Evolutionary conservation across 1,284 basidiomycete genomes (phyloP).

Genomic region (Ustilago shanxiensis): DNA sequence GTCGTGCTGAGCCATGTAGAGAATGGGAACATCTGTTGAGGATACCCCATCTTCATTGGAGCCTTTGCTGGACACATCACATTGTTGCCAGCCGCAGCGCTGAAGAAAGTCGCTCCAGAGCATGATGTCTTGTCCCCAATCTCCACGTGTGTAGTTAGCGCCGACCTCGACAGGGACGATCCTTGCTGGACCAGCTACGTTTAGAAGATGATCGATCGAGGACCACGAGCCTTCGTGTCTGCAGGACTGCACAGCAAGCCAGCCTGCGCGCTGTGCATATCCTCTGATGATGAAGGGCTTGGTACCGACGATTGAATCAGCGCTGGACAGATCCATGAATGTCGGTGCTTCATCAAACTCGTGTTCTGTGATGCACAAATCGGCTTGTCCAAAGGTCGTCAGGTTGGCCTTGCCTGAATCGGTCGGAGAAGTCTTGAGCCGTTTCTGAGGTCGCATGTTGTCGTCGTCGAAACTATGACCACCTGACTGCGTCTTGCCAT

Average conservation of each 20-base stretch:
- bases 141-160: constrained; percentile 80
- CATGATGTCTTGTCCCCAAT: constrained; percentile 87
- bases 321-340: constrained; percentile 23
- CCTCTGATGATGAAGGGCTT: constrained; percentile 81
- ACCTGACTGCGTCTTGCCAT: neutral
- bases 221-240: constrained; percentile 72
- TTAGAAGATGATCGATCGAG: constrained; percentile 35
- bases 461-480: neutral
- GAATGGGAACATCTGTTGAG: constrained; percentile 41
- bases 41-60: neutral
- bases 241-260: constrained; percentile 79
- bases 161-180: constrained; percentile 93
- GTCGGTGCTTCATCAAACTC: constrained; percentile 28
- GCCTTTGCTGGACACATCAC: neutral
- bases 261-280: constrained; percentile 73
- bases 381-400: constrained; percentile 14
- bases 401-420: neutral
- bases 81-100: constrained; percentile 72
- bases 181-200: constrained; percentile 76
- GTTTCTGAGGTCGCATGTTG: constrained; percentile 8
- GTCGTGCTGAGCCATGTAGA: constrained; percentile 93
- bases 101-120: constrained; percentile 81
- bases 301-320: constrained; percentile 3
- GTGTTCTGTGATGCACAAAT: constrained; percentile 19
- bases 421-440: neutral